Base-by-base conservation (phyloP, 2,329 filamentous ascomycete genomes). In the Penicillium sp. region DNA sequence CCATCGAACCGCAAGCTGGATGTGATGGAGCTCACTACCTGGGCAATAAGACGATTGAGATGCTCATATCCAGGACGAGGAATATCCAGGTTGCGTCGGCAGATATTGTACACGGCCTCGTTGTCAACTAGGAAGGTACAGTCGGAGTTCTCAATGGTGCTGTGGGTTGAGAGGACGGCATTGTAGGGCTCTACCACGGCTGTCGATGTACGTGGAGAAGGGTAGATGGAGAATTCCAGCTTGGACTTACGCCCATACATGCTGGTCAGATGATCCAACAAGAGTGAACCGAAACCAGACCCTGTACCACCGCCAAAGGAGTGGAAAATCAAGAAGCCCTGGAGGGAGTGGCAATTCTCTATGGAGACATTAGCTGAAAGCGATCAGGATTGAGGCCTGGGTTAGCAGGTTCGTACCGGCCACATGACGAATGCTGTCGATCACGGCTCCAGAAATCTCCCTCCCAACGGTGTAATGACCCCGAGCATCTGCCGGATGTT, bases 101-200 rank as follows among this genome's bases (percentile, higher is more conserved):
- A 84, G 64, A 84, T 83, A 59, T 83, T 79, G 67, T 84, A 84
- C 55, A 84, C 80, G 47, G 81, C 81, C 61, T 84, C 81, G 59
- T 84, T 84, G 64, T 84, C 81, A 48, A 84, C 81, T 51, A 84
- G 69, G 73, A 84, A 84, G 8, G 80, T 83, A 65, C 81, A 84
- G 69, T 84, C 81, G 6, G 79, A 77, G 69, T 83, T 80, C 68
- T 84, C 81, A 53, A 84, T 82, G 43, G 81, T 84, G 71, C 78
- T 79, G 69, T 80, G 77, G 28, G 72, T 73, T 34, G 71, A 71
- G 40, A 75, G 61, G 45, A 73, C 80, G 29, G 81, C 80, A 59
- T 84, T 84, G 71, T 84, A 84, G 3, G 81, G 81, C 69, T 84
- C 81, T 32, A 84, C 81, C 33, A 84, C 79, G n/a, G 81, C 80